Percentiles rank a stretch among this genome's conserved stretches.
phyloP scores from a whole-genome alignment of 2,329 filamentous ascomycete genomes.

The Diaporthe helianthi region DNA sequence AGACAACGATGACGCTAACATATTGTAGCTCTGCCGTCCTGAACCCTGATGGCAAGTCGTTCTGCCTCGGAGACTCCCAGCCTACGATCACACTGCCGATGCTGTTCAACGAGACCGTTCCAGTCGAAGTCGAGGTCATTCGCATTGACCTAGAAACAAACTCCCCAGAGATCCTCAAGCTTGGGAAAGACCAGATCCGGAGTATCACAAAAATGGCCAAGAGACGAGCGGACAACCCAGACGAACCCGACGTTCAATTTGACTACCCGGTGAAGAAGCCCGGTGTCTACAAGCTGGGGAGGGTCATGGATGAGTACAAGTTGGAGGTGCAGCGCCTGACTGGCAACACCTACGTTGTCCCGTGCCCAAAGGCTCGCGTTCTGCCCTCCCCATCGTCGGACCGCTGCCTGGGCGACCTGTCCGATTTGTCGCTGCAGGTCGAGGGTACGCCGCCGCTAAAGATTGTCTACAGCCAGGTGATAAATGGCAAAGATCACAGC shows the following conservation, averaged over 20 bases:
- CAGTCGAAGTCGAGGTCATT: slow-evolving; percentile 86
- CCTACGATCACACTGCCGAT: slow-evolving; percentile 76
- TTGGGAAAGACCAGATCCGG: slow-evolving; percentile 76
- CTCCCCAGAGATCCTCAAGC: slow-evolving; percentile 78
- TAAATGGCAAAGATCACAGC: slow-evolving; percentile 83
- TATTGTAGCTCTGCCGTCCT: slow-evolving; percentile 75
- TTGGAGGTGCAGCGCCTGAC: slow-evolving; percentile 83
- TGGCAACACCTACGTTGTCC: slow-evolving; percentile 82
- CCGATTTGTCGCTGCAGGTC: slow-evolving; percentile 82
- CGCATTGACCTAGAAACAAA: slow-evolving; percentile 85
- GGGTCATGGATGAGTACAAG: slow-evolving; percentile 91
- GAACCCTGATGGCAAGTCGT: slow-evolving; percentile 81
- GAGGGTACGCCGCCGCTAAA: slow-evolving; percentile 89
- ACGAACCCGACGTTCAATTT: slow-evolving; percentile 69
- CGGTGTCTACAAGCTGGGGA: slow-evolving; percentile 84
- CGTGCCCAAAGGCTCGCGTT: slow-evolving; percentile 82
- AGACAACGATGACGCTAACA: slow-evolving; percentile 39
- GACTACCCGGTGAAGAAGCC: slow-evolving; percentile 82
- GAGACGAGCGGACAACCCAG: slow-evolving; percentile 69
- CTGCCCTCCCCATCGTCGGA: slow-evolving; percentile 66
- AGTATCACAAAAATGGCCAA: slow-evolving; percentile 74
- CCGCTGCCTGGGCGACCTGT: slow-evolving; percentile 87
- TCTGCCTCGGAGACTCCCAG: slow-evolving; percentile 76
- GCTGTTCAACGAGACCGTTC: slow-evolving; percentile 91
- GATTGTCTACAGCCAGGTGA: slow-evolving; percentile 87